Evolutionary conservation across 2,329 filamentous ascomycete species (phyloP).

Genomic region (Aureobasidium sp.): DNA sequence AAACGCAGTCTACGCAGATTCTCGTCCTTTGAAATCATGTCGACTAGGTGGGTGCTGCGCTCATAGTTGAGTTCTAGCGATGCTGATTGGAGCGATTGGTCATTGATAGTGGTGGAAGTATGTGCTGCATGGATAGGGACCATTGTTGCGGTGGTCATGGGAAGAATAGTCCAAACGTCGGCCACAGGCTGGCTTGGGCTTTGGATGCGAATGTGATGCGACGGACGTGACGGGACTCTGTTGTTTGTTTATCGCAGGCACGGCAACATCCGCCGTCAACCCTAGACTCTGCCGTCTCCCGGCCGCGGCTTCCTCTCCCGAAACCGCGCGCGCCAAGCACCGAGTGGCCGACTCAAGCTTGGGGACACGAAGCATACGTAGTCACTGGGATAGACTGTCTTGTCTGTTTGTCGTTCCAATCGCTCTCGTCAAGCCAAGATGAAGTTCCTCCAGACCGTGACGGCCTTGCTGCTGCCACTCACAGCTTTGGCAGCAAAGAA

Average conservation of each 20-base stretch:
- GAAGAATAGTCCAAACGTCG: neutral
- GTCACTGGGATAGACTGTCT: neutral
- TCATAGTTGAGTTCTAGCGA: constrained; percentile 63
- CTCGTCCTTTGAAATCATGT: constrained; percentile 67
- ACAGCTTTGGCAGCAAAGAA: constrained; percentile 58
- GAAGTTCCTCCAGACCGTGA: constrained; percentile 57
- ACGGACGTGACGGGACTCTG: neutral
- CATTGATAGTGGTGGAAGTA: constrained; percentile 18
- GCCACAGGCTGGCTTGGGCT: neutral
- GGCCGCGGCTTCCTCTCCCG: neutral
- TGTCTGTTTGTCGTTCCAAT: neutral
- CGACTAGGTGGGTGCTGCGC: constrained; percentile 53
- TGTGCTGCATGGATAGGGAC: constrained; percentile 10
- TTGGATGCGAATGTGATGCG: neutral
- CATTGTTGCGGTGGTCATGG: constrained; percentile 2
- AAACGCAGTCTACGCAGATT: constrained; percentile 61
- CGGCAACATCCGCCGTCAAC: constrained; percentile 3
- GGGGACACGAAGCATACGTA: constrained; percentile 11
- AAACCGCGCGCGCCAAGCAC: neutral
- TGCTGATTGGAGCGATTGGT: constrained; percentile 45
- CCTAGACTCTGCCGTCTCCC: neutral
- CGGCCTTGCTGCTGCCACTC: constrained; percentile 55
- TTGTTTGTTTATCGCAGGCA: constrained; percentile 9
- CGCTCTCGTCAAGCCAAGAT: constrained; percentile 36
- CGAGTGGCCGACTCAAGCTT: neutral